Base-by-base conservation (phyloP, 306 rosid species). In the Luffa aegyptiaca region DNA sequence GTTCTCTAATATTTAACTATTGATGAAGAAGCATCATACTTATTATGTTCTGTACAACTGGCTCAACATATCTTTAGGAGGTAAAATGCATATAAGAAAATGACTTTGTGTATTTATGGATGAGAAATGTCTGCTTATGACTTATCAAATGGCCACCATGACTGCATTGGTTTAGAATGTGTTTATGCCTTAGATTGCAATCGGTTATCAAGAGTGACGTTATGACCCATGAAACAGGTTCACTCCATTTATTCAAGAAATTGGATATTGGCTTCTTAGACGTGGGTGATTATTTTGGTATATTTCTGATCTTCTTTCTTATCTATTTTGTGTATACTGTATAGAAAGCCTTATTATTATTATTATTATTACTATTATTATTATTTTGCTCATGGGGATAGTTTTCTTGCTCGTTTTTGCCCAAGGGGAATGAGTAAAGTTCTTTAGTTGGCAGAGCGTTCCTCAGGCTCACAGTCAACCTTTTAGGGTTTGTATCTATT, bases 251-350 rank as follows among this genome's bases (percentile, higher is more conserved):
- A 65, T 89, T 91, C 79, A 64, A 84, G 80, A 65, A 69, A 21
- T 85, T 89, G 88, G 91, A 84, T 75, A 63, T 91, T 73, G 91
- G 84, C 81, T 81, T 81, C 82, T 58, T 84, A 63, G 88, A 84
- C 4, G 21, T 86, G 82, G 84, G 83, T 44, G 93, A 87, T 80
- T 89, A 85, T 87, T 88, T 89, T 70, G 96, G 96, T 91, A 89
- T 68, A 75, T 72, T 76, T 78, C 49, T 62, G 14, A 17, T 35
- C 78, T 63, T 63, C 17, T 79, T 46, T 12, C 20, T 44, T 39
- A 9, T 84, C 51, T 31, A 33, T 66, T 78, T 35, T 53, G n/a
- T 26, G 70, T 49, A n/a, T n/a, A n/a, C n/a, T n/a, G 79, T 75
- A n/a, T 55, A 17, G 79, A 71, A 71, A 71, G 57, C 41, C 17